Percentiles rank a stretch among this genome's conserved stretches.
These are phyloP conservation scores for Brettanomyces bruxellensis DNA, from an alignment of 805 yeast species.

Conservation along the genomic window DNA sequence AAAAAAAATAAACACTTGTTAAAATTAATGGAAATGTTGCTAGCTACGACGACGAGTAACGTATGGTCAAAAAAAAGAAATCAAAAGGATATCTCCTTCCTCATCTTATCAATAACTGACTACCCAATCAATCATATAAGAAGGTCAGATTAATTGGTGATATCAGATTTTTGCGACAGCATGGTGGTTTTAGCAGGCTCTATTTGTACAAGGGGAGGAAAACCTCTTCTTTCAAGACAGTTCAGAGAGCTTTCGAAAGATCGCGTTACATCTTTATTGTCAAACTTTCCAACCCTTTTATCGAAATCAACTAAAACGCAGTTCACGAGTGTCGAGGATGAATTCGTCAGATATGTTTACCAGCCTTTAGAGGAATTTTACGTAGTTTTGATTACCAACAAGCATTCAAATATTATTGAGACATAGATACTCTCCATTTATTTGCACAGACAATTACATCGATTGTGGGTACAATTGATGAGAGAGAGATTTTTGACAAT, in stretches of 20 bases:
- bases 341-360: conserved; percentile 83
- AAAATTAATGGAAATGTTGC: background rate
- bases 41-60: background rate
- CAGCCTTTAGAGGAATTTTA: conserved; percentile 94
- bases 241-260: conserved; percentile 79
- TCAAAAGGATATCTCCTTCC: too few relatives aligned
- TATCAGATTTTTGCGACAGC: background rate
- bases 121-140: too few relatives aligned
- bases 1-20: background rate
- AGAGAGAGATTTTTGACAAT: conserved; percentile 69
- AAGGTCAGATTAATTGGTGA: too few relatives aligned
- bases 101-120: too few relatives aligned
- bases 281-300: conserved; percentile 77
- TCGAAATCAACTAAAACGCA: conserved; percentile 59
- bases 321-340: conserved; percentile 92
- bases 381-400: conserved; percentile 83
- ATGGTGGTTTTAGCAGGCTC: conserved; percentile 90
- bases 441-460: conserved; percentile 77
- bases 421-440: conserved; percentile 82
- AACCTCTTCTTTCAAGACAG: conserved; percentile 85
- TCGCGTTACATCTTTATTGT: conserved; percentile 74
- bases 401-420: conserved; percentile 84
- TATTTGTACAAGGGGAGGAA: conserved; percentile 88
- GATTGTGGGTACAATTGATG: conserved; percentile 63
- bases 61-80: too few relatives aligned